Evolutionary conservation across 2,329 filamentous ascomycete species (phyloP).

Genomic region (Thermomyces lanuginosus): DNA sequence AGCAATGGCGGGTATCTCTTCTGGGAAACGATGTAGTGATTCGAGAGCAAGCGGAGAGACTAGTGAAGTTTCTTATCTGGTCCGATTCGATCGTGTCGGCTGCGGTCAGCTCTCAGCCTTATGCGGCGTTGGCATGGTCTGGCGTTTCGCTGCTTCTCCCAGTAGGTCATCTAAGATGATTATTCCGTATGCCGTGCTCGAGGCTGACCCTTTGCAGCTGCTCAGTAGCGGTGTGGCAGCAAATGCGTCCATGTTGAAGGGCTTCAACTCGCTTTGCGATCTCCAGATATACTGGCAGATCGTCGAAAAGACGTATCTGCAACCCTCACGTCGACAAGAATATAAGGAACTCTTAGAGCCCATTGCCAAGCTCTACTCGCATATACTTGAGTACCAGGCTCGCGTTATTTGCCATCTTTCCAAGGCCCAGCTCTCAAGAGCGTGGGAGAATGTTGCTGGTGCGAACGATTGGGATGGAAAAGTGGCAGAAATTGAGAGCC

Average conservation of each 20-base stretch:
- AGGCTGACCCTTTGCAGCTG: neutral
- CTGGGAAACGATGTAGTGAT: constrained; percentile 3
- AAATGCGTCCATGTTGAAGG: constrained; percentile 10
- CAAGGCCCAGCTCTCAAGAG: constrained; percentile 3
- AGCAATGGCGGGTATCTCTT: constrained; percentile 11
- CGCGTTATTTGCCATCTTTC: constrained; percentile 6
- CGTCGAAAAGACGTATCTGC: constrained; percentile 6
- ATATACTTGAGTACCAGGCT: constrained; percentile 8
- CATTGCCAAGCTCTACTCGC: constrained; percentile 9
- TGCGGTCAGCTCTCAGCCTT: constrained; percentile 10
- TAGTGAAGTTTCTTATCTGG: constrained; percentile 5
- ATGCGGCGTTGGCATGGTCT: constrained; percentile 13
- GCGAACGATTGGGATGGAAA: constrained; percentile 1
- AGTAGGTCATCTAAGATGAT: constrained; percentile 6
- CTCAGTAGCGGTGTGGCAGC: constrained; percentile 2
- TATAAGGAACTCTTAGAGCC: constrained; percentile 1
- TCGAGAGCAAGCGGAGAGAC: constrained; percentile 4
- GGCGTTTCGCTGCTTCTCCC: constrained; percentile 12
- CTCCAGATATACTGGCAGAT: constrained; percentile 10
- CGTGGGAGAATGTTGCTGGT: constrained; percentile 8
- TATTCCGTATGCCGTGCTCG: neutral
- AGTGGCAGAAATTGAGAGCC: neutral
- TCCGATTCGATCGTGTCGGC: neutral
- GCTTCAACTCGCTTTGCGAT: constrained; percentile 9
- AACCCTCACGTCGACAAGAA: neutral